Conservation (phyloP, 2,329 filamentous ascomycete genomes). For the Aspergillus hiratsukae region DNA sequence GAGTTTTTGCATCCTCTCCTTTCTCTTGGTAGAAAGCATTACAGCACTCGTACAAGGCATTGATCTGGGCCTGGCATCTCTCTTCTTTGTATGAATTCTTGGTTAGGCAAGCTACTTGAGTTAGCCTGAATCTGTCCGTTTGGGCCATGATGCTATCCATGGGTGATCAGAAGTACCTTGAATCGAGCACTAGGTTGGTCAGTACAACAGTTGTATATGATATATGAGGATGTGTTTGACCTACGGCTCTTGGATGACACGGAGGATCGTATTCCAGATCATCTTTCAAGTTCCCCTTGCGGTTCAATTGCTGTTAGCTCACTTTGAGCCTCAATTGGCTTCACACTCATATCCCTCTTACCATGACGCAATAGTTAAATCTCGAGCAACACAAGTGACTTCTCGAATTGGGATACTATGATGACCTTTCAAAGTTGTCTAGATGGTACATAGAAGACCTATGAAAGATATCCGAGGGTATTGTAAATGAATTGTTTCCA, state of each 20-base stretch:
- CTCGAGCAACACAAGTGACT: neutral
- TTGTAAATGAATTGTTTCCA: neutral
- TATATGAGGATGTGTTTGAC: conserved; percentile 29
- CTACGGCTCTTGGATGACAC: conserved; percentile 78
- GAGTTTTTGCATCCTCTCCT: conserved; percentile 70
- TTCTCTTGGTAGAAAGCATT: conserved; percentile 77
- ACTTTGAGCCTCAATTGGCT: conserved; percentile 1
- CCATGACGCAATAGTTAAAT: conserved; percentile 23
- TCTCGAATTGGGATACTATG: neutral
- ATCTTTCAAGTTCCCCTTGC: conserved; percentile 52
- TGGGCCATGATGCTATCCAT: neutral
- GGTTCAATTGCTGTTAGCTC: conserved; percentile 5
- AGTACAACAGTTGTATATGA: conserved; percentile 6
- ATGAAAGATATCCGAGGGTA: neutral
- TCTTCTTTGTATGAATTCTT: conserved; percentile 82
- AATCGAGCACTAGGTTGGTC: conserved; percentile 67
- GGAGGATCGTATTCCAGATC: conserved; percentile 71
- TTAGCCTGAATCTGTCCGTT: neutral
- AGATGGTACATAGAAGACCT: neutral
- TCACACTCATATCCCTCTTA: conserved; percentile 11
- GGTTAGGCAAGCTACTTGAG: conserved; percentile 66
- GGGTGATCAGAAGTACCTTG: conserved; percentile 59
- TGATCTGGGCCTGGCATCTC: conserved; percentile 72
- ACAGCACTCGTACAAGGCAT: conserved; percentile 91
- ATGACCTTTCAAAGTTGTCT: neutral